Evolutionary conservation across 352 stramenopile genomes (phyloP), one percentile per base, ranked within the genome.

Genomic region (Discostella stelligera): DNA sequence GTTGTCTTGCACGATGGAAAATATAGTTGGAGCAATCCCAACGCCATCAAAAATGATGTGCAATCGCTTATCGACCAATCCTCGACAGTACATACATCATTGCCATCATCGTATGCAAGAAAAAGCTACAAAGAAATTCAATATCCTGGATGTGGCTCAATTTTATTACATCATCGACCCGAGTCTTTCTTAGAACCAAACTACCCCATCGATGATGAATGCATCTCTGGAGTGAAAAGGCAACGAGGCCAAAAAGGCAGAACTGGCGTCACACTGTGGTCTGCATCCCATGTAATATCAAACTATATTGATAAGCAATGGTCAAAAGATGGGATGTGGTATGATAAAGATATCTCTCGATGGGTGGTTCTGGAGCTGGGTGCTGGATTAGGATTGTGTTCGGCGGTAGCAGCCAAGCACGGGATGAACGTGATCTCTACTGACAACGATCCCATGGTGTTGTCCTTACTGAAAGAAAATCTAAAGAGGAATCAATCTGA

Each of bases 341-440:
- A 44, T 30, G 30, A 13, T 21, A 21, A 32, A 11, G 50, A 62
- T 0, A 55, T 9, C 6, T 39, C 27, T 7, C 65, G 30, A n/a
- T 74, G 66, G 66, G 66, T 27, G 39, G 71, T 79, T 25, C 49
- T 79, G 20, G 71, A 79, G 39, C 46, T 79, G 18, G 71, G 71
- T 32, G 62, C 71, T 20, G 71, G 71, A 13, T 39, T 74, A 27
- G 71, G 71, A 16, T 52, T 79, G 16, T 71, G 60, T 27, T 70
- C 61, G n/a, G 30, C 56, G 21, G 63, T 74, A 14, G 71, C 71
- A 54, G 37, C 59, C 21, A 66, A 79, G 18, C 27, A 74, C 54
- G 71, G 71, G 21, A 70, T 70, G 56, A 66, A 65, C 53, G 20
- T 74, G 20, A 39, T 79, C 62, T 62, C 54, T 37, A 79, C 71